Percentiles rank a stretch among this genome's conserved stretches.
Conservation (phyloP, 768 basidiomycete species). For the Leccinum disarticulatum region DNA sequence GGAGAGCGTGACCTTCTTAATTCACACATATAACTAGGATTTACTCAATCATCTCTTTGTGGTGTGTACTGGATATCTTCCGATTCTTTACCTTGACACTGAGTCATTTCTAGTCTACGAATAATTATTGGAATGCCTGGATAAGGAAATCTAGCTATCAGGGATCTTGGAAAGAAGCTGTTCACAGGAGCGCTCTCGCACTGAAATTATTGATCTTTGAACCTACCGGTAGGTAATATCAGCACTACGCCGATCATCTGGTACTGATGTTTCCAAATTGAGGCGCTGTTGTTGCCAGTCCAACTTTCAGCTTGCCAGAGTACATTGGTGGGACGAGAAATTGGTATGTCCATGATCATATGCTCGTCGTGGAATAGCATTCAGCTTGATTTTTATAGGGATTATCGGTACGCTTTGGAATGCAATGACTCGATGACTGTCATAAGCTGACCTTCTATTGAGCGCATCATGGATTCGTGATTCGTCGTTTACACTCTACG, state of each 20-base stretch:
- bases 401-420: conserved; percentile 51
- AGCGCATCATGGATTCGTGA: conserved; percentile 94
- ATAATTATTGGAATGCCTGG: conserved; percentile 86
- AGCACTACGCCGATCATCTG: not conserved
- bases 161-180: conserved; percentile 95
- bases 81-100: not conserved
- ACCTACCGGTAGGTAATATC: conserved; percentile 61
- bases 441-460: not conserved
- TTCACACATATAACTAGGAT: conserved; percentile 36
- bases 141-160: conserved; percentile 85
- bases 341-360: conserved; percentile 51
- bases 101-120: conserved; percentile 53
- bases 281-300: conserved; percentile 92
- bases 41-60: conserved; percentile 57
- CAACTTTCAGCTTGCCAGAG: conserved; percentile 93
- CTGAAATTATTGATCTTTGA: conserved; percentile 92
- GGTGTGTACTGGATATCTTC: conserved; percentile 34
- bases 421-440: not conserved
- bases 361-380: not conserved
- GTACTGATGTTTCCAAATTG: conserved; percentile 8
- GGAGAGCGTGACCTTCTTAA: not conserved
- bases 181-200: conserved; percentile 89
- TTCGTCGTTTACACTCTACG: conserved; percentile 93
- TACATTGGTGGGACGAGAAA: conserved; percentile 88
- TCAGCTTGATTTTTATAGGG: conserved; percentile 38